Evolutionary conservation across 768 basidiomycete genomes (phyloP), one percentile per base, ranked within the genome.

Genomic region (Chalciporus pseudorubinellus): DNA sequence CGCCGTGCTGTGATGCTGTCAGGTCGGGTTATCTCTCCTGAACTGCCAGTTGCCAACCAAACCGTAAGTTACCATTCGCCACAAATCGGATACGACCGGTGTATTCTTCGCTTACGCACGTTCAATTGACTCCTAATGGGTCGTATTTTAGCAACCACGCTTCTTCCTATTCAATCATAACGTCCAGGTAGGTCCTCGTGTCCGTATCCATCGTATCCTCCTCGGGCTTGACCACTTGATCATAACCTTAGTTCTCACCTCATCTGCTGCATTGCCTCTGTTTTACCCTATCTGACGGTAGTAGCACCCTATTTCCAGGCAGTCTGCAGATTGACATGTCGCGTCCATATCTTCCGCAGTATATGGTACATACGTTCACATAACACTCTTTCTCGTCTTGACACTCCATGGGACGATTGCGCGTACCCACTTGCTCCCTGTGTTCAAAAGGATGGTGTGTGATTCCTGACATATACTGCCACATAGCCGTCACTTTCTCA

Each of bases 151-250:
- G 26, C 43, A 16, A 33, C 42, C 36, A 39, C 31, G 24, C 44
- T 55, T 52, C 50, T 52, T 51, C 39, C 14, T 24, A 39, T 53
- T 49, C 42, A 53, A 20, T 48, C 41, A 48, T 29, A 33, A n/a
- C 39, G 9, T 12, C 10, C 4, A 16, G 34, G 34, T 38, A 20
- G 20, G 45, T 46, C 22, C 45, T 6, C 6, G 26, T 26, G 26
- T 26, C 26, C 26, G 9, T 26, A 24, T 24, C 24, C 24, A 24
- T 46, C 5, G n/a, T 3, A 19, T 8, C 22, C 22, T 39, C 36
- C 3, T 20, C 16, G 19, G 34, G 16, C 22, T 31, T 22, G 31
- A 18, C 34, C 8, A 16, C 20, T 24, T 38, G 45, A 24, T 8
- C 45, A 26, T 26, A 12, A 39, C 36, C 21, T 38, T 46, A n/a